Conservation (phyloP, 2,329 filamentous ascomycete species). For the Sporothrix variecibatus region DNA sequence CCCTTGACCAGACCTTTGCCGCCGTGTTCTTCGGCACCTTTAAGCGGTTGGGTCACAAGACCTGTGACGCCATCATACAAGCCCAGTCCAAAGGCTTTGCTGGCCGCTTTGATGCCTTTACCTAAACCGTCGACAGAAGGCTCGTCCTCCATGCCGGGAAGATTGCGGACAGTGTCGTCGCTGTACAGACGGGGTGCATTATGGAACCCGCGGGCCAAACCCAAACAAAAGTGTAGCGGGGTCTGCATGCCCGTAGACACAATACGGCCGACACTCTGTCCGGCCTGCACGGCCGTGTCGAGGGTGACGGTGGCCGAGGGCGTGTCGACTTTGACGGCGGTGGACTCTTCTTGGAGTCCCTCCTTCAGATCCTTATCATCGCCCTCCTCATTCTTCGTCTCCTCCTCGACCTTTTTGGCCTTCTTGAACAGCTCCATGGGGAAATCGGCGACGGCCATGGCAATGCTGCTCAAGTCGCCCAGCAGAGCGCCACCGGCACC, state of each 20-base stretch:
- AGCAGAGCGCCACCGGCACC: conserved; percentile 76
- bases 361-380: too few species aligned
- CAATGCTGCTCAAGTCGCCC: conserved; percentile 78
- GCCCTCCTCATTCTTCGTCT: conserved; percentile 29
- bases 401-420: conserved; percentile 34
- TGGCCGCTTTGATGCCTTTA: conserved; percentile 74
- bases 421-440: conserved; percentile 53
- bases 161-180: conserved; percentile 70
- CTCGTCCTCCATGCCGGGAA: neutral
- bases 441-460: conserved; percentile 79
- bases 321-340: neutral
- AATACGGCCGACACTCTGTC: conserved; percentile 62
- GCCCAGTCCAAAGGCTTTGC: conserved; percentile 76
- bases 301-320: conserved; percentile 10
- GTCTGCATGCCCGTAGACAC: conserved; percentile 74
- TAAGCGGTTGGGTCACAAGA: conserved; percentile 73
- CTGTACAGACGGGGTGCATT: conserved; percentile 85
- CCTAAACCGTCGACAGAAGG: conserved; percentile 67
- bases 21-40: conserved; percentile 49
- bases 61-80: conserved; percentile 79
- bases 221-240: conserved; percentile 82
- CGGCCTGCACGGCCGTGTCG: conserved; percentile 25
- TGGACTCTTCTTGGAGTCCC: neutral
- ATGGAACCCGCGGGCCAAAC: conserved; percentile 81
- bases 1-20: conserved; percentile 69